A percentile compares a stretch with the other conserved stretches of the same genome.
Conservation (phyloP, 2,329 filamentous ascomycete species). For the Penicillium sp. region DNA sequence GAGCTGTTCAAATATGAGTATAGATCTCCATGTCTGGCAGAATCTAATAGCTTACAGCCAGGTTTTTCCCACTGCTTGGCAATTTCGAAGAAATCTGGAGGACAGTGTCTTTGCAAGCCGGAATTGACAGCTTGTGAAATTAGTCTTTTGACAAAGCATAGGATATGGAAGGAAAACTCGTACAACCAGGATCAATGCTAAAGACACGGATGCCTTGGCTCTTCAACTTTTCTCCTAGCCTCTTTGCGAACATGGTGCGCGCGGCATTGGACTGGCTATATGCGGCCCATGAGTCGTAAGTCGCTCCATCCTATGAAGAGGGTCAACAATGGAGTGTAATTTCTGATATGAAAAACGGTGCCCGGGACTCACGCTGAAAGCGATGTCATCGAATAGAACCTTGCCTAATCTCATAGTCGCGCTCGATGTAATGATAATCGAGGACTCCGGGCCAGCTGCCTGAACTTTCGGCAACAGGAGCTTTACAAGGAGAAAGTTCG, state of each 20-base stretch:
- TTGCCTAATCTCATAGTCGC: constrained; percentile 34
- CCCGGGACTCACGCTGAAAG: constrained; percentile 34
- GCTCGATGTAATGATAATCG: constrained; percentile 38
- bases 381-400: constrained; percentile 50
- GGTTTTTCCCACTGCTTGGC: constrained; percentile 14
- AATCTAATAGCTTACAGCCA: constrained; percentile 11
- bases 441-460: constrained; percentile 45
- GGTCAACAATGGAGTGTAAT: not conserved
- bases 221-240: constrained; percentile 43
- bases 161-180: not conserved
- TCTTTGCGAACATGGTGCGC: constrained; percentile 52
- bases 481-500: constrained; percentile 54
- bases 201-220: constrained; percentile 43
- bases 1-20: constrained; percentile 2
- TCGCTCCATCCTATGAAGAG: constrained; percentile 37
- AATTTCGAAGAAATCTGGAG: constrained; percentile 10
- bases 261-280: constrained; percentile 59
- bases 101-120: constrained; percentile 20
- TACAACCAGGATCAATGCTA: constrained; percentile 49
- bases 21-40: not conserved
- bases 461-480: constrained; percentile 51
- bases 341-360: too few species aligned
- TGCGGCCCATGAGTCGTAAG: constrained; percentile 48
- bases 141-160: not conserved
- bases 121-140: constrained; percentile 16